Conservation (phyloP, 179 eudicot genomes). For the Sideroxylon spinosum region DNA sequence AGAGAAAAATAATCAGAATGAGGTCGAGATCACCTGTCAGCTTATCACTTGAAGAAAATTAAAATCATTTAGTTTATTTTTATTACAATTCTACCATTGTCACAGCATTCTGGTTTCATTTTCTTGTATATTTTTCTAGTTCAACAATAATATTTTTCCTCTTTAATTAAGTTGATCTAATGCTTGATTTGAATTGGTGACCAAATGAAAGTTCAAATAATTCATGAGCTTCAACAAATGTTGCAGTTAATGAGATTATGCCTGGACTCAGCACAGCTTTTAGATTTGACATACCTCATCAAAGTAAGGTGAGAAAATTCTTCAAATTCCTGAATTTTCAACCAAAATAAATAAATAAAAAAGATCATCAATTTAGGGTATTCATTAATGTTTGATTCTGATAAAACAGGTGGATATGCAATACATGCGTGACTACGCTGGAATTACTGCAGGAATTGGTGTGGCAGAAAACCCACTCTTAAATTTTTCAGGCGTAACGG, state of each 20-base stretch:
- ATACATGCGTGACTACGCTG: slow-evolving; percentile 22
- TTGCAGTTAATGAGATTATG: slow-evolving; percentile 13
- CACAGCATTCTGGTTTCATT: no score
- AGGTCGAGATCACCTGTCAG: no score
- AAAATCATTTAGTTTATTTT: no score
- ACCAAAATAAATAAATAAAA: neutral
- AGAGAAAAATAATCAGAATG: no score
- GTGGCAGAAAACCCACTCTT: slow-evolving; percentile 10
- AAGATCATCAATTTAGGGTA: neutral
- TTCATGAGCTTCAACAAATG: neutral
- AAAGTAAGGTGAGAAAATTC: slow-evolving; percentile 15
- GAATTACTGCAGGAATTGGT: slow-evolving; percentile 21
- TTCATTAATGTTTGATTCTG: neutral
- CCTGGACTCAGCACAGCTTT: slow-evolving; percentile 15
- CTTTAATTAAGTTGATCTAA: neutral
- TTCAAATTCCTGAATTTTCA: neutral
- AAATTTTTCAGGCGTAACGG: slow-evolving; percentile 23
- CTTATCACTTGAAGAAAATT: no score
- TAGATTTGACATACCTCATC: neutral
- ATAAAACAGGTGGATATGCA: slow-evolving; percentile 22
- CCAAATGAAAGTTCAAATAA: neutral
- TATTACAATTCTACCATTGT: no score
- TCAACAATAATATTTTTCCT: neutral
- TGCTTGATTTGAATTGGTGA: neutral
- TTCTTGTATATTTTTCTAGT: neutral